Conservation (phyloP, 805 yeast genomes). For the Ogataea dorogensis region DNA sequence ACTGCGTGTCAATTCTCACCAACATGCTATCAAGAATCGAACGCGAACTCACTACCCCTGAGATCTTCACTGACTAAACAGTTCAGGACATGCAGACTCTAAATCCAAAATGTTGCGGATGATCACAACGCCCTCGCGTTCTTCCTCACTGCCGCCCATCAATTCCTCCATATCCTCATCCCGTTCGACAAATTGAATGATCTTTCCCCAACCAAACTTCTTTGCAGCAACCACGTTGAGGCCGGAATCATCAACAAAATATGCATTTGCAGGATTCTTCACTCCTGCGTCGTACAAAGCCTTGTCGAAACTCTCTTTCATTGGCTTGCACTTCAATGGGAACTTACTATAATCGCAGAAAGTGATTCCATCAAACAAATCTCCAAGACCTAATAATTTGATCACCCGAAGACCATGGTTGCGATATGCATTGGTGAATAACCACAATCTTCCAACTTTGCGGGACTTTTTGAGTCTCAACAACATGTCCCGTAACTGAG, state of each 20-base stretch:
- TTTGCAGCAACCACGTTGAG: conserved; percentile 75
- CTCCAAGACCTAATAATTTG: conserved; percentile 82
- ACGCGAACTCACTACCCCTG: conserved; percentile 18
- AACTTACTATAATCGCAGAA: conserved; percentile 79
- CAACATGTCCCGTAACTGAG: conserved; percentile 51
- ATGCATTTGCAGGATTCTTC: conserved; percentile 46
- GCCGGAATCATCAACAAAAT: conserved; percentile 86
- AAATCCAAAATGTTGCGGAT: conserved; percentile 59
- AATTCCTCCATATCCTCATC: conserved; percentile 49
- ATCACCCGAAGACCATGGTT: conserved; percentile 85
- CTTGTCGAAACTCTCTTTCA: conserved; percentile 59
- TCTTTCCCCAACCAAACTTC: conserved; percentile 66
- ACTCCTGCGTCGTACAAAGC: conserved; percentile 68
- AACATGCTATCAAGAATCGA: conserved; percentile 19
- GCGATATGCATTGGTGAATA: conserved; percentile 91
- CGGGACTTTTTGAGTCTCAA: conserved; percentile 41
- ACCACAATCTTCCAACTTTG: conserved; percentile 76
- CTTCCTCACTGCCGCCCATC: conserved; percentile 34
- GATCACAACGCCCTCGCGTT: conserved; percentile 43
- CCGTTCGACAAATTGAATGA: conserved; percentile 74
- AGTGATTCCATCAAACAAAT: conserved; percentile 89
- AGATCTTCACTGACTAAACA: conserved; percentile 30
- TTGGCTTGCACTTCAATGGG: conserved; percentile 87
- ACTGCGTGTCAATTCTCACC: conserved; percentile 20
- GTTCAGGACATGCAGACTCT: conserved; percentile 48